Percentiles rank a stretch among this genome's conserved stretches.
These are phyloP conservation scores for Tricholoma furcatifolium DNA, from an alignment of 768 basidiomycete genomes.

Conservation along the genomic window DNA sequence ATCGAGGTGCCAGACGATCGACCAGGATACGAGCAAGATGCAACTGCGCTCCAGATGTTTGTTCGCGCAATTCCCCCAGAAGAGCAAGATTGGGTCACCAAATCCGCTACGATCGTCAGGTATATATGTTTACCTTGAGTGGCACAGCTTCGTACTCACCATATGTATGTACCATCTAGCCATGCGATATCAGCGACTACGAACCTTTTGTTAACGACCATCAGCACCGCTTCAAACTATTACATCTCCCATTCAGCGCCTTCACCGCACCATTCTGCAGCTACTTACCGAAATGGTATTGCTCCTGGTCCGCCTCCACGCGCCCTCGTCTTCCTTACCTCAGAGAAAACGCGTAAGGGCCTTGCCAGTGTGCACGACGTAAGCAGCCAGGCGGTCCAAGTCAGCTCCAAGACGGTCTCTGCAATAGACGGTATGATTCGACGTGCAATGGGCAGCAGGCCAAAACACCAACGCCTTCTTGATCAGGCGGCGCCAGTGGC, in stretches of 20 bases:
- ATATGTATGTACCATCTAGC: constrained; percentile 29
- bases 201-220: constrained; percentile 58
- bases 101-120: constrained; percentile 63
- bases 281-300: background rate
- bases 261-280: constrained; percentile 36
- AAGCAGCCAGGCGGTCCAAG: constrained; percentile 63
- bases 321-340: constrained; percentile 57
- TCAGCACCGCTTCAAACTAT: constrained; percentile 58
- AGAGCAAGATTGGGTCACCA: constrained; percentile 68
- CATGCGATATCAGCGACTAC: constrained; percentile 69
- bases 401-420: constrained; percentile 60
- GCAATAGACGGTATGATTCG: constrained; percentile 62
- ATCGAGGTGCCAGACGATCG: constrained; percentile 62
- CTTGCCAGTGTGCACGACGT: constrained; percentile 62
- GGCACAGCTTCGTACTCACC: background rate
- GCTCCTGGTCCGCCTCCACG: constrained; percentile 33
- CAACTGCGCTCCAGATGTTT: constrained; percentile 49
- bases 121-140: constrained; percentile 25
- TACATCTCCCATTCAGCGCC: constrained; percentile 62
- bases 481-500: background rate
- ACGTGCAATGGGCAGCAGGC: constrained; percentile 48
- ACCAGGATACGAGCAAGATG: constrained; percentile 34
- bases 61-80: constrained; percentile 63
- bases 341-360: constrained; percentile 55
- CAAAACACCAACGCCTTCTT: constrained; percentile 26